Evolutionary conservation across 192 early-diverging fungal species (phyloP).

Genomic region (Pecoramyces ruminantium): DNA sequence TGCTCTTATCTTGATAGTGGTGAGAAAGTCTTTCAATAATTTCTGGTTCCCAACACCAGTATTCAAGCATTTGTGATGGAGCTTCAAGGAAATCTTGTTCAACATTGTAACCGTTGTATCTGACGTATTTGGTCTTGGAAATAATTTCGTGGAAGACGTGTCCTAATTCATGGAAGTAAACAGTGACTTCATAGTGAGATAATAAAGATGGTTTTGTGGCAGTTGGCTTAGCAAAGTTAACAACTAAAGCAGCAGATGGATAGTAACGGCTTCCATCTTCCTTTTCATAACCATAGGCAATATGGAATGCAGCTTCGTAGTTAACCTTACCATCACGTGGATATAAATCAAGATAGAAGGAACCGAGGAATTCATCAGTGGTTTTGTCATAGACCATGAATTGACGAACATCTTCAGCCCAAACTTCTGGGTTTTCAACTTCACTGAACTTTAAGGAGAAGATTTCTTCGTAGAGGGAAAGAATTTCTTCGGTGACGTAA

Average conservation of each 20-base stretch:
- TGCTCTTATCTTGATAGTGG: too few species aligned
- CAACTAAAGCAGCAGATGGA: constrained; percentile 54
- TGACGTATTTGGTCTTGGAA: constrained; percentile 51
- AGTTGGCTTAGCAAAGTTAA: constrained; percentile 50
- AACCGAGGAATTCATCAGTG: constrained; percentile 28
- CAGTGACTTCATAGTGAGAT: constrained; percentile 64
- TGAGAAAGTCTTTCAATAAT: constrained; percentile 25
- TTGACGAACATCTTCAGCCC: constrained; percentile 66
- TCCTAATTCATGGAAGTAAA: constrained; percentile 74
- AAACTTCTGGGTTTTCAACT: constrained; percentile 42
- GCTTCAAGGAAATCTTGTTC: too few species aligned
- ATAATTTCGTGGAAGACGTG: too few species aligned
- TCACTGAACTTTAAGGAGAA: constrained; percentile 50
- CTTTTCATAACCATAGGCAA: constrained; percentile 42
- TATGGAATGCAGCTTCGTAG: constrained; percentile 61
- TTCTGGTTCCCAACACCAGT: constrained; percentile 25
- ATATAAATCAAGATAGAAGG: too few species aligned
- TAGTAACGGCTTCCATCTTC: constrained; percentile 30
- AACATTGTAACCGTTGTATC: constrained; percentile 59
- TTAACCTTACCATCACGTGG: constrained; percentile 45
- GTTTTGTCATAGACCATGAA: constrained; percentile 57
- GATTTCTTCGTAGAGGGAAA: constrained; percentile 58
- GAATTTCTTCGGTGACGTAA: constrained; percentile 42
- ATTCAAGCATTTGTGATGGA: constrained; percentile 79
- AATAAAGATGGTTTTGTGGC: constrained; percentile 50